phyloP scores from a whole-genome alignment of 1,284 basidiomycete genomes.

The Naganishia albida region DNA sequence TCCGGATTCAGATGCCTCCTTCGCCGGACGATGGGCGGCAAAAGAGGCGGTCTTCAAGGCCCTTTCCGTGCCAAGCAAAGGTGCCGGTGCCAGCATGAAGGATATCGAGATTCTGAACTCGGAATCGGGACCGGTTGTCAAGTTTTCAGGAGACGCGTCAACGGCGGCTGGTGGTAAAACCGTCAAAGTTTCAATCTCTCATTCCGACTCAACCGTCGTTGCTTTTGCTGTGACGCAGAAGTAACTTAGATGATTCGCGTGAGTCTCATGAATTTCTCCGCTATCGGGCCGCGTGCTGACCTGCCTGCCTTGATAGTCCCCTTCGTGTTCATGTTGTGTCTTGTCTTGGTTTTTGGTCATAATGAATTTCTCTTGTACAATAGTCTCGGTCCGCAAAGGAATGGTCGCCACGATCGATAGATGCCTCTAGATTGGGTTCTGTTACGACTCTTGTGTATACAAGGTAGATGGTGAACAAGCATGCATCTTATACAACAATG shows the following conservation, averaged over 20 bases:
- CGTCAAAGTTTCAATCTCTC: slow-evolving; percentile 82
- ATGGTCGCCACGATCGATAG: slow-evolving; percentile 23
- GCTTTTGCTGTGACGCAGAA: slow-evolving; percentile 54
- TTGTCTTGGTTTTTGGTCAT: slow-evolving; percentile 24
- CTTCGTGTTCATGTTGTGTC: slow-evolving; percentile 14
- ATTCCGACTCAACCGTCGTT: slow-evolving; percentile 58
- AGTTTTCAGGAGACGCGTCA: slow-evolving; percentile 79
- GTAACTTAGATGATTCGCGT: slow-evolving; percentile 10
- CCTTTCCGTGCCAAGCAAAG: slow-evolving; percentile 85
- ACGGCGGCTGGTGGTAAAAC: slow-evolving; percentile 71
- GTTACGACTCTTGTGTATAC: slow-evolving; percentile 5
- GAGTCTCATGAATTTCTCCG: neutral
- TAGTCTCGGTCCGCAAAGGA: slow-evolving; percentile 14
- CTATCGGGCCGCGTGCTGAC: neutral
- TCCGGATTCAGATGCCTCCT: slow-evolving; percentile 82
- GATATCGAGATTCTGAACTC: slow-evolving; percentile 91
- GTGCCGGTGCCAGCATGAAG: slow-evolving; percentile 88
- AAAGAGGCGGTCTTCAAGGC: slow-evolving; percentile 99
- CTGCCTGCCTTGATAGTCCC: neutral
- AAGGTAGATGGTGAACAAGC: slow-evolving; percentile 27
- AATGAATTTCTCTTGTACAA: slow-evolving; percentile 27
- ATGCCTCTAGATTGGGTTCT: slow-evolving; percentile 14
- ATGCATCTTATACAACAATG: slow-evolving; percentile 25
- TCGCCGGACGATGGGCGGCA: slow-evolving; percentile 94
- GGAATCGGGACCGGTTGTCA: slow-evolving; percentile 59